Evolutionary conservation across 202 grass and related monocot genomes (phyloP), one percentile per base, ranked within the genome.

Genomic region (Dendrocalamus latiflorus): DNA sequence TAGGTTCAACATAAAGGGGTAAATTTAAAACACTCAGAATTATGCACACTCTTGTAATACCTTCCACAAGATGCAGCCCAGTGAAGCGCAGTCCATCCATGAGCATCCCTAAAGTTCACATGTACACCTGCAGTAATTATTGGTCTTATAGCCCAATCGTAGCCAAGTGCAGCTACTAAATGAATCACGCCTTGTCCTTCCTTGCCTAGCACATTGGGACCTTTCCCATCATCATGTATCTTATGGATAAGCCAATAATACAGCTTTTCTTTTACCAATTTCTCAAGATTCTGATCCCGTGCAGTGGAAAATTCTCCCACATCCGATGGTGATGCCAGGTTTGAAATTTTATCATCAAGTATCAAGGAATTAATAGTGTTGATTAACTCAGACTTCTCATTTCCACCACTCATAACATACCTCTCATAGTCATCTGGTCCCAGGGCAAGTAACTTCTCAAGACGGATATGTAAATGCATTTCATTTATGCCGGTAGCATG

Each of bases 41-140:
- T 55, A 68, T 68, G 72, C 47, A 41, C 57, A 45, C 43, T 45
- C 15, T 62, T 57, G 51, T 16, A 78, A 87, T 91, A 99, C 97
- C 97, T 96, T 80, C 97, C 93, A 79, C 88, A 89, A 53, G 71
- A 94, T 76, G 97, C 97, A 66, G 97, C 97, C 97, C 97, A 99
- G 68, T 99, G 97, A 91, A 99, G 97, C 0, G 97, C 97, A 79
- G 97, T 99, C 97, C 97, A 99, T 65, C 97, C 97, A 84, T 71
- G 93, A 68, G 85, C 77, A 92, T 99, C 97, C 87, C 97, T 94
- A 68, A 96, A 99, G 76, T 99, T 99, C 39, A 99, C 88, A 86
- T 83, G 91, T 64, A 99, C 97, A 69, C 97, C 97, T 61, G 91
- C 89, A 70, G 83, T 64, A 76, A 92, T 82, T 77, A 87, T 94